Base-by-base conservation (phyloP, 1,139 yeast genomes). In the Blastobotrys capitulatus region DNA sequence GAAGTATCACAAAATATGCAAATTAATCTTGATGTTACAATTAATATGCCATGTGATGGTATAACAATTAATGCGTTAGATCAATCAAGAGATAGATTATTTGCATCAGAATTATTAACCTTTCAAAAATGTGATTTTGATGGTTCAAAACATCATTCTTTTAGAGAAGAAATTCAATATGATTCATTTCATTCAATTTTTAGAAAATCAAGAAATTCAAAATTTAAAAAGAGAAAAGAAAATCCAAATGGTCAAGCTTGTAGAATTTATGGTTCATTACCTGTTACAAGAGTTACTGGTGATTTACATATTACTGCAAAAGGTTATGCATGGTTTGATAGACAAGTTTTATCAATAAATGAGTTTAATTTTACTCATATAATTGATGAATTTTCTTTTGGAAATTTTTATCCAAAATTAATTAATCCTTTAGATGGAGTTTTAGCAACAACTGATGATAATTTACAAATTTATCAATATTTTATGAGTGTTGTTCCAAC, bases 311-410 rank as follows among this genome's bases (percentile, higher is more conserved):
- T 92, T 44, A 85, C 94, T 19, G 92, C 86, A 2, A 80, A 77
- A 59, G 94, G 90, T 0, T 71, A 73, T 55, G 90, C 86, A 1
- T 45, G 48, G 18, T 38, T 44, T 32, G 77, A 52, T 70, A 77
- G 53, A 65, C 69, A 48, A 73, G 75, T 2, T 76, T 78, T 4
- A 31, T 61, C 40, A 1, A 45, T 48, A 10, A 79, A 79, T 35
- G 69, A 75, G 18, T 26, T 26, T 15, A 86, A 92, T 64, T 86
- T 90, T 61, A 78, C 96, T 1, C 98, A 92, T 67, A 80, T 80
- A 6, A 83, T 92, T 52, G 81, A 80, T 54, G 97, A 92, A 66
- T 79, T 89, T 56, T 89, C 97, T 9, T 92, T 83, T 68, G 98
- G 99, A 19, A 87, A 81, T 34, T 89, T 85, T 66, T 89, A 80